Percentiles rank a stretch among this genome's conserved stretches.
Evolutionary conservation across 768 basidiomycete genomes (phyloP).

Genomic region (Auricularia auricula-judae): DNA sequence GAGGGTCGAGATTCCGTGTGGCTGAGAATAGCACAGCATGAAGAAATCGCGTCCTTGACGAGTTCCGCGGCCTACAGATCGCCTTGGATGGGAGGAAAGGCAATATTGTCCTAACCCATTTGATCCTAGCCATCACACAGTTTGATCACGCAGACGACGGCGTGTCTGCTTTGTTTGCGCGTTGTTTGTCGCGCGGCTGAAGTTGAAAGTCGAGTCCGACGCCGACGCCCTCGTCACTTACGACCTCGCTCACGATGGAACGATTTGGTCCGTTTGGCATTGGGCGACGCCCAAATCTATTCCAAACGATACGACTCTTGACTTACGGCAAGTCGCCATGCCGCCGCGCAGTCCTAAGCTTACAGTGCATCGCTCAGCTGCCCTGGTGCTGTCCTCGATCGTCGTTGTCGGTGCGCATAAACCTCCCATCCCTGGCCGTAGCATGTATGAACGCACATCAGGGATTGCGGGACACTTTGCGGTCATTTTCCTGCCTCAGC

Average conservation of each 20-base stretch:
- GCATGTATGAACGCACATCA: neutral
- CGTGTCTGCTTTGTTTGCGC: no score
- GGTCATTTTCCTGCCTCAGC: conserved; percentile 48
- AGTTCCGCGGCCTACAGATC: no score
- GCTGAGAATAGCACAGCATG: no score
- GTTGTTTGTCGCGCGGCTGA: no score
- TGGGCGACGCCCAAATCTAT: neutral
- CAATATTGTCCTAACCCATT: no score
- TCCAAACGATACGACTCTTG: neutral
- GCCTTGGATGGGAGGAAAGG: no score
- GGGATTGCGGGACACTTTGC: conserved; percentile 53
- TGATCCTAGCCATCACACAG: no score
- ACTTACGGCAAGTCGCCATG: neutral
- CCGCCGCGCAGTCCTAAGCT: neutral
- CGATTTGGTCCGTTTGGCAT: neutral
- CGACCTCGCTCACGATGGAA: neutral
- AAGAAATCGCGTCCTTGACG: no score
- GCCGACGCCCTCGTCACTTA: no score
- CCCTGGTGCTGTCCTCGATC: conserved; percentile 29
- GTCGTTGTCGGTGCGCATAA: conserved; percentile 39
- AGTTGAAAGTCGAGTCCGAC: no score
- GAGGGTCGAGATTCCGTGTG: no score
- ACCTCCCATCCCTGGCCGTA: neutral
- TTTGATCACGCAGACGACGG: no score
- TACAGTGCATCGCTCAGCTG: neutral